These are phyloP conservation scores for Aspergillus fumigatus DNA, from an alignment of 2,329 filamentous ascomycete species.

Conservation along the genomic window DNA sequence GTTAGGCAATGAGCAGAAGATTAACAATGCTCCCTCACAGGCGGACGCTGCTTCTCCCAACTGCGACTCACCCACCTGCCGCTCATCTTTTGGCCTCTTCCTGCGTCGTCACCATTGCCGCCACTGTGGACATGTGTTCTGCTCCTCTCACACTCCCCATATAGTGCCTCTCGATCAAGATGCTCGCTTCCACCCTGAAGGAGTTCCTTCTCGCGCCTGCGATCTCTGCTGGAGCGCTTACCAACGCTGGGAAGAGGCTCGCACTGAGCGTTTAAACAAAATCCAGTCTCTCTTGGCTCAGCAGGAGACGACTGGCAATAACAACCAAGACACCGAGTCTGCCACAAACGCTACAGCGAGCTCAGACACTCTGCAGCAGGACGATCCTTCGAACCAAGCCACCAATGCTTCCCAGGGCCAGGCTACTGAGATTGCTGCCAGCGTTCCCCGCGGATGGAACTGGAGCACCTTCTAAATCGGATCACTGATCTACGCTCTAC, in stretches of 20 bases:
- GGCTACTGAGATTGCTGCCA: conserved; percentile 47
- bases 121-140: conserved; percentile 63
- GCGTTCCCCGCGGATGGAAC: conserved; percentile 56
- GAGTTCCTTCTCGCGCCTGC: conserved; percentile 53
- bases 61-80: conserved; percentile 57
- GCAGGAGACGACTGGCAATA: conserved; percentile 19
- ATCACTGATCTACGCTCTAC: neutral
- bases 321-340: conserved; percentile 13
- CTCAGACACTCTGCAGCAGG: conserved; percentile 17
- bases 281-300: conserved; percentile 37
- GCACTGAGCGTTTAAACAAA: conserved; percentile 49
- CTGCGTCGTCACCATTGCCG: conserved; percentile 63
- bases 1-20: neutral
- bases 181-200: conserved; percentile 59
- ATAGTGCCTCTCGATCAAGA: conserved; percentile 59
- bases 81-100: conserved; percentile 56
- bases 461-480: conserved; percentile 58
- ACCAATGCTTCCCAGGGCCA: conserved; percentile 21
- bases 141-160: conserved; percentile 54
- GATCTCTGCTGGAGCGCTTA: conserved; percentile 58
- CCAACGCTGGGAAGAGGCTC: conserved; percentile 50
- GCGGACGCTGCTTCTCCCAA: conserved; percentile 53
- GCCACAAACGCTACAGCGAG: conserved; percentile 17
- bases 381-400: conserved; percentile 19
- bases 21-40: conserved; percentile 32